Evolutionary conservation across 441 rosid genomes (phyloP).

Genomic region (Erysimum cheiri): DNA sequence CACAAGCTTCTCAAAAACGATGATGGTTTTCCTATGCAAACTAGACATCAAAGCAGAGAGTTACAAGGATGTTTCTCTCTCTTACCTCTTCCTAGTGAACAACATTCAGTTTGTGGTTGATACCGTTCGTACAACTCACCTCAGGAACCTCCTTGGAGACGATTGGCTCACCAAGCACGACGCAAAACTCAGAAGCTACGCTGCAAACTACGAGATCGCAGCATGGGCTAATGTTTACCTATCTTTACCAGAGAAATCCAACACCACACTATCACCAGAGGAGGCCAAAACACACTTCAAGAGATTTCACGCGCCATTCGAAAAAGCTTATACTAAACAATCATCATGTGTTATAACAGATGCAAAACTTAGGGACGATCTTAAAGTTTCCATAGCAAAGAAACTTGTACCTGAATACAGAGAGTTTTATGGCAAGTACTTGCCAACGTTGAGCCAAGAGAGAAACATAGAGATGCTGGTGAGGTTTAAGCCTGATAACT

Average conservation of each 20-base stretch:
- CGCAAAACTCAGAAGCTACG: conserved; percentile 57
- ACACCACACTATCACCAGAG: conserved; percentile 42
- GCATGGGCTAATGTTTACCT: conserved; percentile 64
- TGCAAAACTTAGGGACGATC: conserved; percentile 58
- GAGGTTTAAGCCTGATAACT: conserved; percentile 54
- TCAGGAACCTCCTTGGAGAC: conserved; percentile 62
- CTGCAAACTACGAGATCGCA: conserved; percentile 56
- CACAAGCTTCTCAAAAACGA: conserved; percentile 13
- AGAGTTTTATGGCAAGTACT: conserved; percentile 55
- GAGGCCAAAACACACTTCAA: conserved; percentile 53
- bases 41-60: conserved; percentile 73
- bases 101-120: conserved; percentile 59
- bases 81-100: conserved; percentile 80
- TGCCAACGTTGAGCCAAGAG: conserved; percentile 35
- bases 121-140: conserved; percentile 56
- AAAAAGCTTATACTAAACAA: conserved; percentile 61
- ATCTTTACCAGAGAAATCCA: conserved; percentile 49
- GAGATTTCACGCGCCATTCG: conserved; percentile 62
- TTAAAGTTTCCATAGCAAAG: conserved; percentile 52
- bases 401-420: conserved; percentile 58
- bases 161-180: conserved; percentile 69
- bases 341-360: conserved; percentile 52
- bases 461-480: conserved; percentile 42
- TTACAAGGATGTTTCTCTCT: conserved; percentile 60
- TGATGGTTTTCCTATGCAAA: conserved; percentile 56